These are phyloP conservation scores for Mallotus repandus DNA, from an alignment of 441 rosid species.

Conservation along the genomic window DNA sequence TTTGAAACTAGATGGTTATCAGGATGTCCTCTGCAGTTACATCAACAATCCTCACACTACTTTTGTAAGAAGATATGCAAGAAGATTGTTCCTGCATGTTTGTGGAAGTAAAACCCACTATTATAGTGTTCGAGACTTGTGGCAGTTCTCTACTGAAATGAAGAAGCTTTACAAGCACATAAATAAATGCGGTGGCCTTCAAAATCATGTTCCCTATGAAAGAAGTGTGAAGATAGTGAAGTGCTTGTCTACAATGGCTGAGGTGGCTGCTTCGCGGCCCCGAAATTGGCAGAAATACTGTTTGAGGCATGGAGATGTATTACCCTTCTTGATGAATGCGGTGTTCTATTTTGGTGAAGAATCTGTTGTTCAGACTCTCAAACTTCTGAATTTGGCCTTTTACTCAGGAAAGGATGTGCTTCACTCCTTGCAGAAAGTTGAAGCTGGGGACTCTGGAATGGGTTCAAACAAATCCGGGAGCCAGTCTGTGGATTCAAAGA, in stretches of 20 bases:
- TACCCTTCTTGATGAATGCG: conserved; percentile 82
- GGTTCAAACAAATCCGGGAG: conserved; percentile 66
- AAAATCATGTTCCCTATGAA: conserved; percentile 81
- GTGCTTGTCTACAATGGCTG: conserved; percentile 94
- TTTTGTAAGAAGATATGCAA: conserved; percentile 96
- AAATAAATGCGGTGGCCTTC: conserved; percentile 95
- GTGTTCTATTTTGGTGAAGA: conserved; percentile 94
- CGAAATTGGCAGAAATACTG: conserved; percentile 99
- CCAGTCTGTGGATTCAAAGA: conserved; percentile 80
- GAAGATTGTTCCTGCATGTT: conserved; percentile 97
- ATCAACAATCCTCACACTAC: conserved; percentile 95
- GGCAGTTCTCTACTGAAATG: conserved; percentile 98
- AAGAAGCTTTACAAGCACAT: conserved; percentile 86
- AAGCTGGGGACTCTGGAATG: conserved; percentile 65
- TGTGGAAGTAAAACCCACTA: conserved; percentile 99
- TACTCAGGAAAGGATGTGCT: conserved; percentile 90
- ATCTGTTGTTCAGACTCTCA: conserved; percentile 91
- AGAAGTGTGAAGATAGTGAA: conserved; percentile 97
- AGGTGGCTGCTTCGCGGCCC: conserved; percentile 96
- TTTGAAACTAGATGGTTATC: conserved; percentile 96
- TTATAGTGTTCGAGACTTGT: conserved; percentile 93
- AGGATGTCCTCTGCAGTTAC: conserved; percentile 98
- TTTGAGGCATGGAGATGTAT: conserved; percentile 83
- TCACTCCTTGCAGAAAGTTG: conserved; percentile 66
- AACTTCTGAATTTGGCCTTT: conserved; percentile 89